A percentile compares a stretch with the other conserved stretches of the same genome.
Evolutionary conservation across 73 alveolate species (phyloP).

Genomic region (Uronychia setigera): DNA sequence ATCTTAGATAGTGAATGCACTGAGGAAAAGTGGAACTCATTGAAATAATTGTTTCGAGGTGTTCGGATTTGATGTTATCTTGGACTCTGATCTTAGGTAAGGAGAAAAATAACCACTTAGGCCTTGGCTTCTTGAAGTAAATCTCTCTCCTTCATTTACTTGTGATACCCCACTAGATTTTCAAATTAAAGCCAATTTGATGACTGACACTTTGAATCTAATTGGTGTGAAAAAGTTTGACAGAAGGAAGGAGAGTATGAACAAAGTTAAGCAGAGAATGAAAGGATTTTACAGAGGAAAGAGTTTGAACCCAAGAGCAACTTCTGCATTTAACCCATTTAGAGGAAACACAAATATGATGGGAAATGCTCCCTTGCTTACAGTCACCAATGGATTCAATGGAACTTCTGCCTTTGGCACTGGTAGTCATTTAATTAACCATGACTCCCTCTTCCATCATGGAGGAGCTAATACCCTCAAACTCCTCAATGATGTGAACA

Average conservation of each 20-base stretch:
- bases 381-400: slow-evolving; percentile 1
- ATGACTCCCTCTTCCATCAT: background rate
- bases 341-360: background rate
- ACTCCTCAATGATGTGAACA: background rate
- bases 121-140: slow-evolving; percentile 93
- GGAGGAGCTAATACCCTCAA: slow-evolving; percentile 1
- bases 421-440: background rate
- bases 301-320: slow-evolving; percentile 15
- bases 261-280: slow-evolving; percentile 52
- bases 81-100: slow-evolving; percentile 80
- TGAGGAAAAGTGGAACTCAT: slow-evolving; percentile 7
- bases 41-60: slow-evolving; percentile 44
- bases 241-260: slow-evolving; percentile 62
- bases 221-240: slow-evolving; percentile 74
- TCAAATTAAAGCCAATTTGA: slow-evolving; percentile 77
- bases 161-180: slow-evolving; percentile 90
- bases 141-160: slow-evolving; percentile 86
- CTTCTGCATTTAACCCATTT: background rate
- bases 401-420: background rate
- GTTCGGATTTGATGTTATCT: slow-evolving; percentile 72
- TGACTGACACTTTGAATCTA: slow-evolving; percentile 84
- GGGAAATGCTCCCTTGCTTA: background rate
- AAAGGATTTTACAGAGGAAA: slow-evolving; percentile 33
- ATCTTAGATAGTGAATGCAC: background rate
- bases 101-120: background rate